A percentile compares a stretch with the other conserved stretches of the same genome.
phyloP scores from a whole-genome alignment of 1,139 yeast species.

The Candida anutae region DNA sequence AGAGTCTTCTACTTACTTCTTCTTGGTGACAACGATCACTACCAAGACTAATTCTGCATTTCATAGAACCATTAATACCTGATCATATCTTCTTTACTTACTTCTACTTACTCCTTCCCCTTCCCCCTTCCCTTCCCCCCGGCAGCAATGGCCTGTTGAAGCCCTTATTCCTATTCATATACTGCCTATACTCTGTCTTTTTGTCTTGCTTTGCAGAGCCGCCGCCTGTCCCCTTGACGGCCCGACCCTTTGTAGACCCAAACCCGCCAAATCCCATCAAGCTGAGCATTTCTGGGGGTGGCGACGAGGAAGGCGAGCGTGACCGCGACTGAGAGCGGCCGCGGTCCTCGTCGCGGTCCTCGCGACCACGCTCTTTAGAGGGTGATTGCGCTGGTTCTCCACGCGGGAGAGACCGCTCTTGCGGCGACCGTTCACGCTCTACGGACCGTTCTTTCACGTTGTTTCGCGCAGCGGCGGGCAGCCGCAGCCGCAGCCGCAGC shows the following conservation, averaged over 20 bases:
- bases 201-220: constrained; percentile 38
- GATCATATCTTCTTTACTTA: too few relatives aligned
- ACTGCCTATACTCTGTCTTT: constrained; percentile 51
- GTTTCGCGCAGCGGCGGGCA: neutral
- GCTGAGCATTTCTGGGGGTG: constrained; percentile 19
- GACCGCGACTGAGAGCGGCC: constrained; percentile 19
- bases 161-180: constrained; percentile 58
- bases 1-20: too few relatives aligned
- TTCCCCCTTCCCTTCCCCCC: too few relatives aligned
- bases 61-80: too few relatives aligned
- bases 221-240: constrained; percentile 44
- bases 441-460: neutral
- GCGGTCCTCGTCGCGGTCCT: constrained; percentile 2
- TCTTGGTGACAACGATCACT: too few relatives aligned
- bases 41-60: too few relatives aligned
- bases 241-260: constrained; percentile 53
- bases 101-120: too few relatives aligned
- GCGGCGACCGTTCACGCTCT: constrained; percentile 12
- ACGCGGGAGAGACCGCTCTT: constrained; percentile 14
- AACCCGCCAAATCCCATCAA: constrained; percentile 65
- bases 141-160: constrained; percentile 58
- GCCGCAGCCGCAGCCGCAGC: too few relatives aligned
- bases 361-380: constrained; percentile 2
- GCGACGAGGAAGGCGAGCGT: constrained; percentile 6
- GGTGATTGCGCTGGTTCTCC: constrained; percentile 2